A percentile compares a stretch with the other conserved stretches of the same genome.
Conservation (phyloP, 768 basidiomycete species). For the Chalciporus pseudorubinellus region DNA sequence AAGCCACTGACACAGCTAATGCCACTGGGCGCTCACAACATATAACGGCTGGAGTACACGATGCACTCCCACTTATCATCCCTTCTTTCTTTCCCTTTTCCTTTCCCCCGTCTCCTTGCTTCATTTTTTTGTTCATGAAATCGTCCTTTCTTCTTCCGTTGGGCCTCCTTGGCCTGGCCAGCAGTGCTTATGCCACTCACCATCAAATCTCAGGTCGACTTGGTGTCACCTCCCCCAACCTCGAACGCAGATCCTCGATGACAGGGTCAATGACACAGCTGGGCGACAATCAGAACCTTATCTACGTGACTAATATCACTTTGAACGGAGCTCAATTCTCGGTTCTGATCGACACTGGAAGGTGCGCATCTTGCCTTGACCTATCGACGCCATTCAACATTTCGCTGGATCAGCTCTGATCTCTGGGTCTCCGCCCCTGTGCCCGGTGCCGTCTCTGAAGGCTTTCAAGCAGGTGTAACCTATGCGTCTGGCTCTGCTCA, state of each 20-base stretch:
- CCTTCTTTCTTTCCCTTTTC: neutral
- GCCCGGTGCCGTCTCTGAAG: constrained; percentile 37
- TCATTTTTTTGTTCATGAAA: constrained; percentile 13
- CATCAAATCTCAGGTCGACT: constrained; percentile 17
- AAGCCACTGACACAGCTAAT: too few species aligned
- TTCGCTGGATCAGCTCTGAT: constrained; percentile 51
- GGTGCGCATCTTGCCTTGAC: constrained; percentile 28
- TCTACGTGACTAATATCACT: constrained; percentile 40
- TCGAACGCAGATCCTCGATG: constrained; percentile 28
- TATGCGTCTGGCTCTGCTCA: constrained; percentile 55
- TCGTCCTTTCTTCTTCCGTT: constrained; percentile 5
- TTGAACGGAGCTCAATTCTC: constrained; percentile 34
- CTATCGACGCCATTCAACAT: neutral
- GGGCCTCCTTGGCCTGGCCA: constrained; percentile 7
- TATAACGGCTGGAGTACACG: constrained; percentile 3
- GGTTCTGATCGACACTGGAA: constrained; percentile 47
- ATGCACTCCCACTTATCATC: neutral
- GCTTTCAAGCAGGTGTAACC: constrained; percentile 37
- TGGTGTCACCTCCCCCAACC: constrained; percentile 1
- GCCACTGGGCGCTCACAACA: too few species aligned
- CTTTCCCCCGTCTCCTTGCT: neutral
- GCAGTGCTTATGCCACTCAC: constrained; percentile 8
- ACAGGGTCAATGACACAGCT: constrained; percentile 27
- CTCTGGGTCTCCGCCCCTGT: constrained; percentile 55
- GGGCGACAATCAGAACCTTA: constrained; percentile 30